Base-by-base conservation (phyloP, 176 grass and related monocot genomes). In the Oropetium thomaeum region DNA sequence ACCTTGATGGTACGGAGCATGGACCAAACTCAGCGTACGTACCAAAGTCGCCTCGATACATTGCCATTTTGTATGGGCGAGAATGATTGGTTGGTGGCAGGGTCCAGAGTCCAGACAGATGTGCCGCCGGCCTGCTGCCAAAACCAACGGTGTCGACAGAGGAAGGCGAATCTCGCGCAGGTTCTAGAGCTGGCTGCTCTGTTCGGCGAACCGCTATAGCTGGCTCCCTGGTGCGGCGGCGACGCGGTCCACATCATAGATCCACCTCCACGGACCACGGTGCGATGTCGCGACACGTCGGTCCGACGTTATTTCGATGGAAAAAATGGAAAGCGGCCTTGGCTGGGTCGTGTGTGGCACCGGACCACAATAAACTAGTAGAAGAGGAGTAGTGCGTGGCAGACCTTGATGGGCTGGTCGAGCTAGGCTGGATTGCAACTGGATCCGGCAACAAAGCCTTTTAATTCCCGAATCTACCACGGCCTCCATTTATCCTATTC, bases 131-230 rank as follows among this genome's bases (percentile, higher is more conserved):
- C 74, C 8, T 29, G 67, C 59, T 9, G 75, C 58, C 82, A 26
- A 73, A 58, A 11, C 39, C 31, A 29, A 39, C 15, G 53, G 25
- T 22, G 72, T 31, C 54, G 64, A 7, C 26, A 7, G 11, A 16
- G 29, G 23, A 8, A 23, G 38, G 20, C 28, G 49, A 67, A 78
- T 82, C 85, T 66, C n/a, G 79, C n/a, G 79, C 67, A 67, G 79
- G 39, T 78, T 87, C 85, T 43, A 60, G 73, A 73, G 60, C 60
- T 67, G 34, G 5, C 19, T 16, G 66, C 66, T 59, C 40, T 65
- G 47, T 53, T 66, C 62, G 28, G 1, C 23, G 27, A 47, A 17
- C 32, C 32, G 53, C 63, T 42, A 35, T 31, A 20, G 76, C 78
- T 71, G 73, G 47, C 61, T 73, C 12, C 22, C 35, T 69, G 41